Conservation (phyloP, 129 eudicot genomes). For the Scalesia atractyloides region DNA sequence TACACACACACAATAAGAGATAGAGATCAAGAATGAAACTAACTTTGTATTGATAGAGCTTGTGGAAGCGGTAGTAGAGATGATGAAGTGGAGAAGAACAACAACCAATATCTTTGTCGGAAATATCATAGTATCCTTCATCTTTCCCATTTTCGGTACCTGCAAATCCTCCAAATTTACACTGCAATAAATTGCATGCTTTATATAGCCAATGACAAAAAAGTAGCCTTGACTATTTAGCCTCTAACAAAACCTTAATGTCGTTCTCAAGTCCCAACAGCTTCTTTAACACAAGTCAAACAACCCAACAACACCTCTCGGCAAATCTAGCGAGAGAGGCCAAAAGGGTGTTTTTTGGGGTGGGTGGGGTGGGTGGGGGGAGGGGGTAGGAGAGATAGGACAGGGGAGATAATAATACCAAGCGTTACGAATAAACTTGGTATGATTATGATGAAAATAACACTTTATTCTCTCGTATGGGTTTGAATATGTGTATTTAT, state of each 20-base stretch:
- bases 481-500: slow-evolving; percentile 22
- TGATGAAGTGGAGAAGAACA: slow-evolving; percentile 14
- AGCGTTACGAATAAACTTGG: slow-evolving; percentile 44
- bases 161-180: slow-evolving; percentile 24
- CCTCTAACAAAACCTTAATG: slow-evolving; percentile 14
- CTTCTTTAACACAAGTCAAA: slow-evolving; percentile 4
- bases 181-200: background rate
- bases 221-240: slow-evolving; percentile 24
- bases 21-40: slow-evolving; percentile 8
- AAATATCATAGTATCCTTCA: slow-evolving; percentile 18
- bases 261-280: background rate
- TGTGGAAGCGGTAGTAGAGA: slow-evolving; percentile 10
- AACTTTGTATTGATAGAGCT: slow-evolving; percentile 16
- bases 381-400: background rate
- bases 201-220: background rate
- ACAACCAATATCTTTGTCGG: slow-evolving; percentile 3
- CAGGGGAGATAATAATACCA: slow-evolving; percentile 32
- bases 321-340: slow-evolving; percentile 32
- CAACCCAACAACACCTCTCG: background rate
- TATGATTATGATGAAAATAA: slow-evolving; percentile 33
- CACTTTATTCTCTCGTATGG: slow-evolving; percentile 35
- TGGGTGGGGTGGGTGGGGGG: slow-evolving; percentile 11
- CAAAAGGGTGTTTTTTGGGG: slow-evolving; percentile 5
- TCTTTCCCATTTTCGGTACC: slow-evolving; percentile 19
- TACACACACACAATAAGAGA: background rate